phyloP scores from a whole-genome alignment of 352 stramenopile genomes.

The Pythium oligandrum region DNA sequence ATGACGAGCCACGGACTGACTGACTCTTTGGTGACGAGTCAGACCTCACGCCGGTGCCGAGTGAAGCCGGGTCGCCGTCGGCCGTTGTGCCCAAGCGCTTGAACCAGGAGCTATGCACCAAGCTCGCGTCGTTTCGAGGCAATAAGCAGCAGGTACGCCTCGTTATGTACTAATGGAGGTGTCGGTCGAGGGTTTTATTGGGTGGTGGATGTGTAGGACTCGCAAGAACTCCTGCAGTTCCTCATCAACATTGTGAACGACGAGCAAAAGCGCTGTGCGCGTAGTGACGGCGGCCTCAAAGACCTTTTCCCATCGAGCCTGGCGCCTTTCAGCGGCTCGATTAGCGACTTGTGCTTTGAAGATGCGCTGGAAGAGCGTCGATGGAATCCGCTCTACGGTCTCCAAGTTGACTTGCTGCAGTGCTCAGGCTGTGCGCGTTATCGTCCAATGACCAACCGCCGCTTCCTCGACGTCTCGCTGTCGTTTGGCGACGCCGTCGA shows the following conservation, averaged over 20 bases:
- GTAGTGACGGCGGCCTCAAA: slow-evolving; percentile 49
- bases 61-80: slow-evolving; percentile 9
- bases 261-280: slow-evolving; percentile 45
- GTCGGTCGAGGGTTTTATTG: background rate
- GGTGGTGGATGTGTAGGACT: slow-evolving; percentile 36
- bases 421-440: slow-evolving; percentile 61
- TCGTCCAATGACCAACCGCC: slow-evolving; percentile 67
- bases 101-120: slow-evolving; percentile 57
- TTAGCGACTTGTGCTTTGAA: slow-evolving; percentile 65
- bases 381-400: slow-evolving; percentile 73
- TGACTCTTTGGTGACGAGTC: slow-evolving; percentile 3
- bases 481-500: slow-evolving; percentile 40
- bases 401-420: slow-evolving; percentile 79
- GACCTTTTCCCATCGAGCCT: slow-evolving; percentile 26
- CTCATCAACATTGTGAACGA: slow-evolving; percentile 77
- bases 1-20: background rate
- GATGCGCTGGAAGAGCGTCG: slow-evolving; percentile 57
- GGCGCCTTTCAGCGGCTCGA: slow-evolving; percentile 29
- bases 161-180: background rate
- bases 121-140: slow-evolving; percentile 51
- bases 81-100: slow-evolving; percentile 44
- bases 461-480: slow-evolving; percentile 74
- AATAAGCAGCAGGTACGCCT: slow-evolving; percentile 71
- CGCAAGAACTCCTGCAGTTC: slow-evolving; percentile 83
- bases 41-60: slow-evolving; percentile 18